Conservation (phyloP, 768 basidiomycete species). For the Mycena maculata region DNA sequence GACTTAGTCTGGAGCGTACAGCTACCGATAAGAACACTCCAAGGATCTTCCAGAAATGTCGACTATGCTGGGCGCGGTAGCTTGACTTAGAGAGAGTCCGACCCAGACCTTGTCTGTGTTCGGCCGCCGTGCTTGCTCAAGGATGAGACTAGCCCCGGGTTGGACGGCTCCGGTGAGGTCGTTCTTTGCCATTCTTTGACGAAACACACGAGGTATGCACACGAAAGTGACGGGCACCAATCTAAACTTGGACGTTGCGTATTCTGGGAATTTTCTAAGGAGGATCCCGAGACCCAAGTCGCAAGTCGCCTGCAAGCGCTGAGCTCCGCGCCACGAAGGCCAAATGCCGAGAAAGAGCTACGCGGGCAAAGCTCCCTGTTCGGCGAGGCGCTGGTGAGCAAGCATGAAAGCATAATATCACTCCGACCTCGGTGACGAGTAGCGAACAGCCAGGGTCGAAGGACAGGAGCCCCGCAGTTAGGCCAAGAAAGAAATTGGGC, state of each 20-base stretch:
- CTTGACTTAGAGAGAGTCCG: background rate
- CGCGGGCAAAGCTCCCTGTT: slow-evolving; percentile 21
- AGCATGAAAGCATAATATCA: slow-evolving; percentile 29
- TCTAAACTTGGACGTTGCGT: background rate
- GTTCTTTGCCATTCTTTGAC: no score
- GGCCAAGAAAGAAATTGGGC: slow-evolving; percentile 7
- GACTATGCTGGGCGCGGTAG: background rate
- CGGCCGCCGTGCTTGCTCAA: no score
- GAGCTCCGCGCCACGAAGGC: slow-evolving; percentile 3
- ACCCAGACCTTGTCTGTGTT: no score
- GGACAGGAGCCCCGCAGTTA: slow-evolving; percentile 4
- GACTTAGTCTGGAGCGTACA: background rate
- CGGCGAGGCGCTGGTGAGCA: slow-evolving; percentile 12
- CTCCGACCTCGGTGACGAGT: slow-evolving; percentile 33
- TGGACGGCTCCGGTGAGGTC: no score
- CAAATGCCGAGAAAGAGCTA: slow-evolving; percentile 31
- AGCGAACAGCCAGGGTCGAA: slow-evolving; percentile 3
- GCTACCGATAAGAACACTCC: slow-evolving; percentile 22
- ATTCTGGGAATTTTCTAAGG: background rate
- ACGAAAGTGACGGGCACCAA: background rate
- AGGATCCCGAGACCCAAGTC: background rate
- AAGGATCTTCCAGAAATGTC: slow-evolving; percentile 16
- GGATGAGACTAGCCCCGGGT: no score
- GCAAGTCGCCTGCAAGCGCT: background rate
- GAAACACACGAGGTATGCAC: no score